These are phyloP conservation scores for Bacterosira constricta DNA, from an alignment of 108 stramenopile species.

Conservation along the genomic window DNA sequence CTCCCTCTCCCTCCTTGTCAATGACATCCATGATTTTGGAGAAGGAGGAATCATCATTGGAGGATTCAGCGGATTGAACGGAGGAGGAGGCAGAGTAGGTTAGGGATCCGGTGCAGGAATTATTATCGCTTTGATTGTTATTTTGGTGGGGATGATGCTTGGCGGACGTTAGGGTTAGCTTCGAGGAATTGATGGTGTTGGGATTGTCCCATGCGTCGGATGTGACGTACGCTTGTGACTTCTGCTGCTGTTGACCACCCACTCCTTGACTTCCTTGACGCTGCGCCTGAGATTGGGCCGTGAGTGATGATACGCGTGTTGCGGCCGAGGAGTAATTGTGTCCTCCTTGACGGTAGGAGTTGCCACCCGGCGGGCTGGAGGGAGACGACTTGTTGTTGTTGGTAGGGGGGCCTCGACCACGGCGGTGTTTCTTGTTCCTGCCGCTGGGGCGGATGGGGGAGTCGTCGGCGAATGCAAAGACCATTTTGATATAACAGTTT, in stretches of 20 bases:
- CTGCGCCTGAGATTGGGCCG: too few relatives aligned
- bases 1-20: slow-evolving; percentile 38
- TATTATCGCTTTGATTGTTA: slow-evolving; percentile 21
- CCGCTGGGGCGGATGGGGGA: slow-evolving; percentile 27
- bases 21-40: slow-evolving; percentile 48
- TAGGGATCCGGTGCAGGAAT: slow-evolving; percentile 42
- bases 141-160: slow-evolving; percentile 11
- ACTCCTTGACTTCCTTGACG: neutral
- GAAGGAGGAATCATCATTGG: slow-evolving; percentile 43
- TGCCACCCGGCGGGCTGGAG: neutral
- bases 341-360: neutral
- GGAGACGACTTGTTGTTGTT: neutral
- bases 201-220: slow-evolving; percentile 24
- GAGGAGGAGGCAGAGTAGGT: slow-evolving; percentile 49
- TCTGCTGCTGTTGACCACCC: neutral
- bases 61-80: slow-evolving; percentile 21
- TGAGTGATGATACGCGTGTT: neutral
- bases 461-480: slow-evolving; percentile 42
- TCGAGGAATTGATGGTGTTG: slow-evolving; percentile 14
- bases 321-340: slow-evolving; percentile 33
- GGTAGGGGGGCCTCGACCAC: slow-evolving; percentile 18
- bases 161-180: too few relatives aligned
- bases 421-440: slow-evolving; percentile 45
- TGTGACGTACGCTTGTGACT: slow-evolving; percentile 22
- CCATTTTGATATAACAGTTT: too few relatives aligned